These are phyloP conservation scores for Penicillium ochrochloron DNA, from an alignment of 495 filamentous ascomycete genomes.

Conservation along the genomic window DNA sequence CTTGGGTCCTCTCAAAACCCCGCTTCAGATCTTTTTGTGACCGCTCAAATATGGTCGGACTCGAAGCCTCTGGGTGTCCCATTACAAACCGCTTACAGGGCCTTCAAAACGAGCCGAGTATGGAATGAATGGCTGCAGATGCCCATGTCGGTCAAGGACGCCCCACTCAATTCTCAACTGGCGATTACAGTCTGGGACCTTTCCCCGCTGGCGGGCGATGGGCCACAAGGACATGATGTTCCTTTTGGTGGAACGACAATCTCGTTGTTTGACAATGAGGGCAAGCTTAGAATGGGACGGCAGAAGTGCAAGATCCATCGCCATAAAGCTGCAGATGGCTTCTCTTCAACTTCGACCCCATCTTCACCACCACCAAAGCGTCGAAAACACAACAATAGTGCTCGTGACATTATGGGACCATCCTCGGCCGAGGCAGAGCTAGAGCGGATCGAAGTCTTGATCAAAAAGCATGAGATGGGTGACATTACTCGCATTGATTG, in stretches of 20 bases:
- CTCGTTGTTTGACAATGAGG: slow-evolving; percentile 86
- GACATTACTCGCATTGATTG: slow-evolving; percentile 91
- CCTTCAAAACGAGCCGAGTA: slow-evolving; percentile 76
- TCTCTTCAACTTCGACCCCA: slow-evolving; percentile 79
- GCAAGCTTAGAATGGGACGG: slow-evolving; percentile 83
- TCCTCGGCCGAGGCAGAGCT: slow-evolving; percentile 72
- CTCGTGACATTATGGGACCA: slow-evolving; percentile 43
- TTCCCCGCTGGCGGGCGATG: slow-evolving; percentile 71
- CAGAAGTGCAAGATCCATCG: slow-evolving; percentile 90
- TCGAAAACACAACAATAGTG: slow-evolving; percentile 48
- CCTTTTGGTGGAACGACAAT: slow-evolving; percentile 96
- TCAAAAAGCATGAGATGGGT: slow-evolving; percentile 98
- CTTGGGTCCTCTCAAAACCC: slow-evolving; percentile 77
- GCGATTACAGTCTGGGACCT: slow-evolving; percentile 97
- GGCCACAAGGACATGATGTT: slow-evolving; percentile 71
- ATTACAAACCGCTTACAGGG: slow-evolving; percentile 87
- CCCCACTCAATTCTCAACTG: slow-evolving; percentile 78
- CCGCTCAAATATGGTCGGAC: slow-evolving; percentile 91
- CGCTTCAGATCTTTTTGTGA: slow-evolving; percentile 88
- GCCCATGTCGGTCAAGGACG: slow-evolving; percentile 78
- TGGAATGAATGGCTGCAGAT: slow-evolving; percentile 98
- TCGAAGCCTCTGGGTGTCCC: slow-evolving; percentile 93
- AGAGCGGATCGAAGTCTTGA: slow-evolving; percentile 79
- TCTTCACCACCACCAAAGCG: slow-evolving; percentile 56
- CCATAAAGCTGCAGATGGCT: slow-evolving; percentile 82